Evolutionary conservation across 2,329 filamentous ascomycete species (phyloP).

Genomic region (Hypoxylon sp.): DNA sequence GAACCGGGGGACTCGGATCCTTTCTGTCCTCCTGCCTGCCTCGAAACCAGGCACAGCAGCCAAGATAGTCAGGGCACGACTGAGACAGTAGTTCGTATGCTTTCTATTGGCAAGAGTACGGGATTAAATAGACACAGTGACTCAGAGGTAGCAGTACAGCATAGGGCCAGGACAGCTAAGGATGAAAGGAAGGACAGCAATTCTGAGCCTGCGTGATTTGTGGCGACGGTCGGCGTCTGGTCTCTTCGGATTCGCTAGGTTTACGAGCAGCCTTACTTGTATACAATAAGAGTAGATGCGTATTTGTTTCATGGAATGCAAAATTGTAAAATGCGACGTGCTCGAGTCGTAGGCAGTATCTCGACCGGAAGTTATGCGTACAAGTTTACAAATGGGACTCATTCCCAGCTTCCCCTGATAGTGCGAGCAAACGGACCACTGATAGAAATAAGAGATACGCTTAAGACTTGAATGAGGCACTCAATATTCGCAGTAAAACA

Average conservation of each 20-base stretch:
- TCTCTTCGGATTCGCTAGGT: neutral
- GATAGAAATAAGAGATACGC: neutral
- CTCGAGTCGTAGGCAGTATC: neutral
- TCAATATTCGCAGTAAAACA: neutral
- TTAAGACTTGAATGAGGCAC: neutral
- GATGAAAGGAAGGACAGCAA: slow-evolving; percentile 5
- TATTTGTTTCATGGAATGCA: neutral
- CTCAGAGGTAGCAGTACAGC: neutral
- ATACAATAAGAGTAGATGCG: neutral
- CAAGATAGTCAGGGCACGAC: slow-evolving; percentile 6
- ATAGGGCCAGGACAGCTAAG: neutral
- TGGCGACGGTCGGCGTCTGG: neutral
- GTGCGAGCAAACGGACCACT: no score
- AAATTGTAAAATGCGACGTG: no score
- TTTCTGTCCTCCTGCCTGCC: slow-evolving; percentile 46
- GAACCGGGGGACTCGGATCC: slow-evolving; percentile 50
- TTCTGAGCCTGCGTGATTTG: slow-evolving; percentile 2
- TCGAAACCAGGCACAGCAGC: slow-evolving; percentile 32
- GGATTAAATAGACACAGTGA: neutral
- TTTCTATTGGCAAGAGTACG: neutral
- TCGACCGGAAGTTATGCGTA: neutral
- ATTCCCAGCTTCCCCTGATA: no score
- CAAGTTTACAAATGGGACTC: neutral
- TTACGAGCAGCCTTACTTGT: neutral
- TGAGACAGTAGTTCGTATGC: slow-evolving; percentile 10